These are phyloP conservation scores for Magnusiomyces clavatus DNA, from an alignment of 1,139 yeast genomes.

Conservation along the genomic window DNA sequence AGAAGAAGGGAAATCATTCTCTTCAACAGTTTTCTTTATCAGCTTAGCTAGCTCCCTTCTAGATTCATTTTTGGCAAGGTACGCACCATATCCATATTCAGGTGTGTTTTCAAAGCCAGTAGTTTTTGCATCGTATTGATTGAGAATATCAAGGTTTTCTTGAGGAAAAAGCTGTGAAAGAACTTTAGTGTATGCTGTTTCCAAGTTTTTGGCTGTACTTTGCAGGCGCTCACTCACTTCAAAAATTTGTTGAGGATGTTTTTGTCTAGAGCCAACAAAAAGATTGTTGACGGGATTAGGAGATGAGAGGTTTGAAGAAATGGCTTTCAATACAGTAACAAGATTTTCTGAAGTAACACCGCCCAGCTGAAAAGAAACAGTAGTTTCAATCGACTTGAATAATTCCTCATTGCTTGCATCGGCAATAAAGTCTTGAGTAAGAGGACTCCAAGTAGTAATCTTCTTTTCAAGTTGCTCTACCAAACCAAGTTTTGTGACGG, in stretches of 20 bases:
- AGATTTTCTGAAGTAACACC: constrained; percentile 40
- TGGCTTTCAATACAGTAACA: constrained; percentile 40
- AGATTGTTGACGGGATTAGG: constrained; percentile 56
- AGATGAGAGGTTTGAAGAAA: constrained; percentile 46
- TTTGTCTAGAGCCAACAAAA: constrained; percentile 43
- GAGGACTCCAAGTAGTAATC: constrained; percentile 52
- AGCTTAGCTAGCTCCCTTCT: constrained; percentile 38
- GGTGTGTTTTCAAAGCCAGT: constrained; percentile 45
- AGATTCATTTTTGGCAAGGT: constrained; percentile 46
- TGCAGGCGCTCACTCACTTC: constrained; percentile 32
- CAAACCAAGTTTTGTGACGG: constrained; percentile 52
- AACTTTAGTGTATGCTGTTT: constrained; percentile 71
- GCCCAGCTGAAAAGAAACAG: constrained; percentile 53
- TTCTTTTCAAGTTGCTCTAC: constrained; percentile 50
- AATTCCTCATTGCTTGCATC: constrained; percentile 32
- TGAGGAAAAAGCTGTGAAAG: constrained; percentile 56
- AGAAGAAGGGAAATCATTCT: constrained; percentile 41
- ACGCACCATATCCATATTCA: constrained; percentile 82
- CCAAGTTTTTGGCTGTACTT: constrained; percentile 46
- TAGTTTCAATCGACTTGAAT: constrained; percentile 34
- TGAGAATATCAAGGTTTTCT: constrained; percentile 49
- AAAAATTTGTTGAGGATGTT: constrained; percentile 15
- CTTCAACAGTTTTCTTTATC: constrained; percentile 46
- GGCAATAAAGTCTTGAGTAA: constrained; percentile 69
- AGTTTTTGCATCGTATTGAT: constrained; percentile 42